phyloP scores from a whole-genome alignment of 371 early-diverging fungal genomes.

The Apophysomyces elegans region DNA sequence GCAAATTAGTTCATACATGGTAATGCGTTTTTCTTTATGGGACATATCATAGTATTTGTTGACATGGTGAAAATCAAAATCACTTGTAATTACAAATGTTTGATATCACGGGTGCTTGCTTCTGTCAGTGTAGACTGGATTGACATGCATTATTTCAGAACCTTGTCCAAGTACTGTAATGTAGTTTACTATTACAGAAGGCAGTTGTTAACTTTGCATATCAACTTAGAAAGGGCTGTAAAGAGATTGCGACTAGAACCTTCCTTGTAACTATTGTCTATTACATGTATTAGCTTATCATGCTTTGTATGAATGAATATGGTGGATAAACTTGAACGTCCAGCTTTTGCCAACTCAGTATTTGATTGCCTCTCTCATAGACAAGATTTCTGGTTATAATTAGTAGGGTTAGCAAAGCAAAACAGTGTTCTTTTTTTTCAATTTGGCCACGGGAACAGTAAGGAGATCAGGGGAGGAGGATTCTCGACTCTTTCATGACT shows the following conservation, averaged over 20 bases:
- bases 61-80: conserved; percentile 1
- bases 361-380: background rate
- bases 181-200: too few species aligned
- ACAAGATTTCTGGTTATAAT: background rate
- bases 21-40: background rate
- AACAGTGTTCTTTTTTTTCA: background rate
- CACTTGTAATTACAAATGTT: background rate
- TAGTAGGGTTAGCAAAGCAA: conserved; percentile 6
- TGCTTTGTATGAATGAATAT: background rate
- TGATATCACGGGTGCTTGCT: conserved; percentile 3
- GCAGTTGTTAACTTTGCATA: too few species aligned
- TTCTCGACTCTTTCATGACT: conserved; percentile 12
- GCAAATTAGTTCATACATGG: background rate
- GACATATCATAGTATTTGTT: conserved; percentile 1
- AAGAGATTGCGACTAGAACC: background rate
- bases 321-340: background rate
- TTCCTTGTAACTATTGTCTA: background rate
- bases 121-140: conserved; percentile 2
- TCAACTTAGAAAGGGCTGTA: too few species aligned
- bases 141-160: conserved; percentile 4
- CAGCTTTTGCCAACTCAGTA: background rate
- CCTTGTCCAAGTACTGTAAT: background rate
- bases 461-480: conserved; percentile 25
- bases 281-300: too few species aligned
- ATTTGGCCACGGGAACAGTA: conserved; percentile 22